Base-by-base conservation (phyloP, 495 filamentous ascomycete genomes). In the Xeromyces bisporus region DNA sequence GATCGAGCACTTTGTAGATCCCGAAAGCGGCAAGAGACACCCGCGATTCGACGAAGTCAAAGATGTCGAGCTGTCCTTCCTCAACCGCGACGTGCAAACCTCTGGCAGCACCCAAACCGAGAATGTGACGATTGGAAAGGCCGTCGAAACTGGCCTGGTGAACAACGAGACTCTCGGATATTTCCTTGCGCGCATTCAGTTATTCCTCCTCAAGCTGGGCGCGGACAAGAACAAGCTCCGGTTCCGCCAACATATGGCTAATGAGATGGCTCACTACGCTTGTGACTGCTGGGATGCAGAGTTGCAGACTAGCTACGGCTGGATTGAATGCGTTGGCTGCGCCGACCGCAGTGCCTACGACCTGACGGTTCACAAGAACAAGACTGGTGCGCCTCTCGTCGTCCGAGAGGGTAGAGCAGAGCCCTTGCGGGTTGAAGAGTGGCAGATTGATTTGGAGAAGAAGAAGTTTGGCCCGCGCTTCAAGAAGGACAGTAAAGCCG, bases 101-200 rank as follows among this genome's bases (percentile, higher is more conserved):
- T 69, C 66, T 26, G 75, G 75, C 34, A 68, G 67, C 48, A 83
- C 78, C 10, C 48, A 70, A 24, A 57, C 66, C 11, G 62, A 62
- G 42, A 60, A 51, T 34, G 64, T 73, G 50, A 59, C 69, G 12
- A 74, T 85, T 36, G 76, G 77, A 36, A 58, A 81, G 46, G 80
- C 80, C 16, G 79, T 87, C 16, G 58, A 69, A 48, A 60, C 57
- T 13, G 63, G 67, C 6, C 43, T 80, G 11, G 75, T 87, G 7
- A 77, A 87, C 48, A 87, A 83, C 53, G 80, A 87, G 58, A 84
- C 79, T 1, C 64, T 87, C n/a, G 80, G 80, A 28, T 87, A 87
- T 59, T 87, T 87, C 61, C 62, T 87, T 20, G 80, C 71, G 27
- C 69, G 80, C 27, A 84, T 85, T 36, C 73, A 75, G 45, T 58